Base-by-base conservation (phyloP, 1,139 yeast species). In the Diutina siamensis region DNA sequence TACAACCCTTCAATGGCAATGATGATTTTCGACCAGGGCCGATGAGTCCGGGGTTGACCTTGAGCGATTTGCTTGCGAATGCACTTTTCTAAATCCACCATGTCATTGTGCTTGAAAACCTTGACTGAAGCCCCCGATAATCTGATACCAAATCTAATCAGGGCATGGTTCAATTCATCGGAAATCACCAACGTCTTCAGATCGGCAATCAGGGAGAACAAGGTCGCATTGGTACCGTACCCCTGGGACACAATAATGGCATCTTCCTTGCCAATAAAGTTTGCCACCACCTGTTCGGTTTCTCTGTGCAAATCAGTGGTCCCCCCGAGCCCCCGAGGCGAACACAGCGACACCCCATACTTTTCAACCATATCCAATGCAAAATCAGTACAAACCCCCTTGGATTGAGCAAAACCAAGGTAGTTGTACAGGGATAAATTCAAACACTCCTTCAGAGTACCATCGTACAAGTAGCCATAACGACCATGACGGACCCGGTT, bases 21-120 rank as follows among this genome's bases (percentile, higher is more conserved):
- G 52, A 94, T 65, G 51, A 92, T 92, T 64, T 92, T 94, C 56
- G 81, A 82, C 98, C 98, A 92, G 4, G 99, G 98, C 53, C 97
- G 83, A 61, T 89, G 97, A 19, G 94, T 80, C 60, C 87, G 84
- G 46, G 97, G 94, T 68, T 92, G 98, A 49, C 99, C 99, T 62
- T 87, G 94, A 19, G 95, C 82, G 56, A 92, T 94, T 55, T 86
- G 86, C 55, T 86, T 92, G 57, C 96, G 76, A 35, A 92, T 65
- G 48, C 89, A 65, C 51, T 76, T 76, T 63, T 94, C 98, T 54
- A 92, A 73, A 46, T 72, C 80, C 4, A 71, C 73, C 88, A 87
- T 85, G 64, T 92, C 89, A 61, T 89, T 92, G 63, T 92, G 98
- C 58, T 84, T 83, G 69, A 83, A 92, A 25, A 89, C 88, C 65